A percentile compares a stretch with the other conserved stretches of the same genome.
Conservation (phyloP, 768 basidiomycete genomes). For the Polyporus arcularius region DNA sequence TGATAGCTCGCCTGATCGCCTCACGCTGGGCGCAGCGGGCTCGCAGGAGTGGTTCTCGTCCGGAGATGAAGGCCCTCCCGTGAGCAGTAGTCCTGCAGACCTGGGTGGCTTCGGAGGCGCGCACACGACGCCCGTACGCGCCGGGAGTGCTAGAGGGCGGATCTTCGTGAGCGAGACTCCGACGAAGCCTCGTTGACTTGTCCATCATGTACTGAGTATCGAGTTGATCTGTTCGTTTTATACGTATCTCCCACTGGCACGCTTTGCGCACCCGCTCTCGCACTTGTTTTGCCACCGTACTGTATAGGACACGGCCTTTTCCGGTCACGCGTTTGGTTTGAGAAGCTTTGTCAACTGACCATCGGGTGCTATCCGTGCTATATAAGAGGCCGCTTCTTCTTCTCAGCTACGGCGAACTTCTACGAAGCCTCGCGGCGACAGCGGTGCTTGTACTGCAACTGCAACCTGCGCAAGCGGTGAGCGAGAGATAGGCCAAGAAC, state of each 20-base stretch:
- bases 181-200: conserved; percentile 19
- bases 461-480: neutral
- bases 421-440: neutral
- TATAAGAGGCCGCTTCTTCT: too few relatives aligned
- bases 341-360: too few relatives aligned
- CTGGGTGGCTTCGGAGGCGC: conserved; percentile 9
- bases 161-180: conserved; percentile 25
- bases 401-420: neutral
- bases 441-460: neutral
- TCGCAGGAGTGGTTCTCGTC: conserved; percentile 4
- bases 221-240: neutral
- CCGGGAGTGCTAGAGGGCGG: neutral
- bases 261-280: too few relatives aligned
- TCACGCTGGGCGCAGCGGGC: conserved; percentile 13
- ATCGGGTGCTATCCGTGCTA: too few relatives aligned
- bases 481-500: neutral
- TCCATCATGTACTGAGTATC: neutral
- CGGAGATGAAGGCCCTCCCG: neutral
- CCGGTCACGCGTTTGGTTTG: too few relatives aligned
- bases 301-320: too few relatives aligned
- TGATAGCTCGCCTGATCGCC: conserved; percentile 24
- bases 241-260: neutral
- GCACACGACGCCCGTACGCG: neutral
- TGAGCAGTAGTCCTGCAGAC: conserved; percentile 17
- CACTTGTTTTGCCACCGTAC: too few relatives aligned